phyloP scores from a whole-genome alignment of 768 basidiomycete species.

The Psilocybe sp. region DNA sequence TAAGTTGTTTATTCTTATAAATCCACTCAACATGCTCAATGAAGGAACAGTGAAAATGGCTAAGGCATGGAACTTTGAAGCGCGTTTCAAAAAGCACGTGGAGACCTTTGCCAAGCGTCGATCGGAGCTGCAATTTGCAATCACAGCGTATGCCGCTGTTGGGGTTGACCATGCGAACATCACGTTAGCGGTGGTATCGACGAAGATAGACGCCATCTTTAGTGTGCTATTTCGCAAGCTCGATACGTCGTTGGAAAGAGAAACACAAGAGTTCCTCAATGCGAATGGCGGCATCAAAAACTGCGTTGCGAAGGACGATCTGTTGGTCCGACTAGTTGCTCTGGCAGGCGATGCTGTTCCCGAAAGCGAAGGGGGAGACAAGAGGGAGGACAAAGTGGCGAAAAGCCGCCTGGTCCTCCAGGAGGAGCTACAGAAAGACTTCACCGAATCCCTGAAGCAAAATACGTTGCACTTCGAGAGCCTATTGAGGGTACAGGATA shows the following conservation, averaged over 20 bases:
- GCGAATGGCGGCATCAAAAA: slow-evolving; percentile 30
- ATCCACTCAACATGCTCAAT: too few species aligned
- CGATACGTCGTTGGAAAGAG: slow-evolving; percentile 30
- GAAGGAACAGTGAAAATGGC: too few species aligned
- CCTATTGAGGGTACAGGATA: slow-evolving; percentile 7
- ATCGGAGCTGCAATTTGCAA: not conserved
- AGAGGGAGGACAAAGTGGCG: slow-evolving; percentile 1
- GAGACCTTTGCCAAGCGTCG: too few species aligned
- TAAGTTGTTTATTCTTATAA: not conserved
- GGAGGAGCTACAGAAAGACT: slow-evolving; percentile 3
- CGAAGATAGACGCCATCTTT: slow-evolving; percentile 20
- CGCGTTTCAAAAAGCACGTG: too few species aligned
- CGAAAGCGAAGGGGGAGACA: not conserved
- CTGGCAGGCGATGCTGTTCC: slow-evolving; percentile 17
- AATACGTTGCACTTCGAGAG: slow-evolving; percentile 8
- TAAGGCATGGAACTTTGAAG: too few species aligned
- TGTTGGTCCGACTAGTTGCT: slow-evolving; percentile 21
- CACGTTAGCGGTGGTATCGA: slow-evolving; percentile 22
- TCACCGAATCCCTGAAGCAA: slow-evolving; percentile 5
- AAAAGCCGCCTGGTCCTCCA: slow-evolving; percentile 3
- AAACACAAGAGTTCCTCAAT: slow-evolving; percentile 29
- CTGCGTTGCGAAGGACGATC: slow-evolving; percentile 26
- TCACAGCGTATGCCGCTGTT: slow-evolving; percentile 12
- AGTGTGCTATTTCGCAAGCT: slow-evolving; percentile 27
- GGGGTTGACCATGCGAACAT: slow-evolving; percentile 22